Evolutionary conservation across 140 eudicot genomes (phyloP), one percentile per base, ranked within the genome.

Genomic region (Cichorium intybus): DNA sequence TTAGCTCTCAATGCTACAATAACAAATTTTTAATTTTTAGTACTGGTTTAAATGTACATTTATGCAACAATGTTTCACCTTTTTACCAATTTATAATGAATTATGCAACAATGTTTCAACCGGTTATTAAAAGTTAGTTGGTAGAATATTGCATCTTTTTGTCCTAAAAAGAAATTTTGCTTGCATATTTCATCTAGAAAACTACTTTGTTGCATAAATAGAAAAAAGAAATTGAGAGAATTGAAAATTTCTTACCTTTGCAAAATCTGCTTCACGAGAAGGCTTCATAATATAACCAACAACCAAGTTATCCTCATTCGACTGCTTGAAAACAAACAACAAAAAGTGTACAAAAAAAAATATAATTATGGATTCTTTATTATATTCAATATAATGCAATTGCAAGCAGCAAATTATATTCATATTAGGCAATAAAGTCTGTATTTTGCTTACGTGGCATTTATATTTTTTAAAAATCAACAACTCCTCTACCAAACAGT

Each of bases 251-350:
- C 51, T 64, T 45, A 93, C 99, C 95, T 88, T 88, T 17, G 97
- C 93, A 82, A 93, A 93, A 79, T 93, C 99, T 77, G 75, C 88
- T 79, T 80, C 95, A 1, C 97, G 97, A 65, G 95, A 88, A 68
- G 85, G 97, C 85, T 93, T 93, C 99, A 93, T 93, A 52, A 77
- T 67, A 69, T 88, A 93, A 41, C 90, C 99, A 49, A 84, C 94
- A 51, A 69, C 75, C 66, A 86, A 53, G 24, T 34, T 37, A 43
- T 80, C 84, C 48, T 63, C 66, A 28, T 63, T 81, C 60, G 74
- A 84, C 99, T 93, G 87, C 58, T 77, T 62, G 43, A 34, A 74
- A 65, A 54, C 33, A 26, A 74, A 69, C 47, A 43, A 56, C 2
- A 59, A 24, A 50, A 62, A 15, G 33, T 37, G 46, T 64, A 24